phyloP scores from a whole-genome alignment of 2,329 filamentous ascomycete genomes.

The Paraconiothyrium brasiliense region DNA sequence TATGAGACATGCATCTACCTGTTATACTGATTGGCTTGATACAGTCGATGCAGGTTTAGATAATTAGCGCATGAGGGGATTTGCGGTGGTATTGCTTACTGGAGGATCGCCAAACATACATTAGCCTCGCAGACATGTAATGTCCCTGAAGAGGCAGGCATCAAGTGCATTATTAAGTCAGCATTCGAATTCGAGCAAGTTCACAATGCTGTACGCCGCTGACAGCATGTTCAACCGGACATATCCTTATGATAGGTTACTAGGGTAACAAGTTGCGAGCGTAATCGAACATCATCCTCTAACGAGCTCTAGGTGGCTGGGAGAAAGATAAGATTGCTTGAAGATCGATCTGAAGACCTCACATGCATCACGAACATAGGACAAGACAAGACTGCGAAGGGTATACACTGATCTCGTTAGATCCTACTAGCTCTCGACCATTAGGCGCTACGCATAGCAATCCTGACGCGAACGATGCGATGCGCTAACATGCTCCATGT shows the following conservation, averaged over 20 bases:
- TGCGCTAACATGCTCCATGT: neutral
- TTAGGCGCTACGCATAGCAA: constrained; percentile 8
- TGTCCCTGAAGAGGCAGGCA: no score
- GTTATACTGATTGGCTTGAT: neutral
- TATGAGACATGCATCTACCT: neutral
- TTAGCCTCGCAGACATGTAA: no score
- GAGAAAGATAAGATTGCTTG: no score
- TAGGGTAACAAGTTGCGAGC: no score
- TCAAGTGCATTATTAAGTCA: no score
- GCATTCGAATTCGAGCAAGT: no score
- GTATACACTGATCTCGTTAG: constrained; percentile 18
- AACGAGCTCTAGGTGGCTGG: no score
- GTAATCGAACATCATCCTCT: no score
- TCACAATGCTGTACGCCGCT: no score
- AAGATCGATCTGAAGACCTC: no score
- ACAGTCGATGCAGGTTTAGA: neutral
- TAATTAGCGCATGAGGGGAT: constrained; percentile 8
- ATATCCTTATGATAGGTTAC: no score
- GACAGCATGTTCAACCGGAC: no score
- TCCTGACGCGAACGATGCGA: constrained; percentile 13
- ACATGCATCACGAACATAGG: neutral
- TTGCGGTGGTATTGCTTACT: constrained; percentile 7
- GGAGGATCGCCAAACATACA: neutral
- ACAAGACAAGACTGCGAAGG: neutral
- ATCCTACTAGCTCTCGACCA: constrained; percentile 13